A percentile compares a stretch with the other conserved stretches of the same genome.
Conservation (phyloP, 2,329 filamentous ascomycete species). For the Epichloe baconii region DNA sequence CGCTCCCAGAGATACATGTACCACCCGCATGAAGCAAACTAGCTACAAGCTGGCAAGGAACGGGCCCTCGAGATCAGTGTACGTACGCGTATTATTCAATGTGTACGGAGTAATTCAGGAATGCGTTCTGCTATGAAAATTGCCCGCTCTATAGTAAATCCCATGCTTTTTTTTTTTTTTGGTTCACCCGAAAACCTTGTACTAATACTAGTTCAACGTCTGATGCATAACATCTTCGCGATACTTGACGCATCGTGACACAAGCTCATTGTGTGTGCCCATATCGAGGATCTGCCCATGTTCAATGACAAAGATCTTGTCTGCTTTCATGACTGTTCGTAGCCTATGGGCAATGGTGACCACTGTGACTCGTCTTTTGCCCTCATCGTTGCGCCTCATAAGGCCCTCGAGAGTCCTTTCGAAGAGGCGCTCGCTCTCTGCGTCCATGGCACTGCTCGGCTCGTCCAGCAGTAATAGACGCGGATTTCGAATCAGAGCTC, state of each 20-base stretch:
- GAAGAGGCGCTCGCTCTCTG: slow-evolving; percentile 32
- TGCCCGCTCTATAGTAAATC: too few relatives aligned
- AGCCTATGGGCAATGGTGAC: slow-evolving; percentile 33
- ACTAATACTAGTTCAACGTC: too few relatives aligned
- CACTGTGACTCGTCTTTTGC: slow-evolving; percentile 26
- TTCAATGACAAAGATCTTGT: slow-evolving; percentile 30
- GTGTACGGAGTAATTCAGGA: too few relatives aligned
- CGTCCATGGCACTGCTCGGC: slow-evolving; percentile 48
- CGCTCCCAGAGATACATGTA: too few relatives aligned
- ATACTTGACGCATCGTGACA: background rate
- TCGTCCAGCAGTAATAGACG: slow-evolving; percentile 44
- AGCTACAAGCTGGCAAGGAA: too few relatives aligned
- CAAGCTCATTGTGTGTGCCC: slow-evolving; percentile 1
- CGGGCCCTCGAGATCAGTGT: too few relatives aligned
- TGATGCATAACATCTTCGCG: background rate
- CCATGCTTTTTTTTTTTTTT: too few relatives aligned
- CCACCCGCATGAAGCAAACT: too few relatives aligned
- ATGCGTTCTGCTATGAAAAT: too few relatives aligned
- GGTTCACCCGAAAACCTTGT: too few relatives aligned
- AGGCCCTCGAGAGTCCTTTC: slow-evolving; percentile 40
- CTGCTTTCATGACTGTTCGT: slow-evolving; percentile 28
- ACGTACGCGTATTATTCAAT: too few relatives aligned
- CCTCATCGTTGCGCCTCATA: slow-evolving; percentile 10
- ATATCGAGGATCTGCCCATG: slow-evolving; percentile 24
- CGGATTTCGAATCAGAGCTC: slow-evolving; percentile 51